These are phyloP conservation scores for Omphalotus guepiniiformis DNA, from an alignment of 768 basidiomycete species.

Conservation along the genomic window DNA sequence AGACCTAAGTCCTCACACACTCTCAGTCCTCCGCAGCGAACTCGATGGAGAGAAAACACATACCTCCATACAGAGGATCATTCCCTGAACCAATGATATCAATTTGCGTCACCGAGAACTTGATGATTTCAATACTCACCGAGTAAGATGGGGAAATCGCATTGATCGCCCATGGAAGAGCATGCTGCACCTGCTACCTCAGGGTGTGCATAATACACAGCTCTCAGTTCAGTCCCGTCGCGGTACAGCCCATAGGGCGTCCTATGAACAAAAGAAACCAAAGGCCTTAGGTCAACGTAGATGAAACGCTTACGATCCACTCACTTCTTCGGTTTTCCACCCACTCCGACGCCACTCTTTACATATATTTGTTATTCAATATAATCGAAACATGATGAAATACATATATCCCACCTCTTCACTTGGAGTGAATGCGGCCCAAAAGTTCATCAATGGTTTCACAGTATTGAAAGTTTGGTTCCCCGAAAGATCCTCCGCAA, in stretches of 20 bases:
- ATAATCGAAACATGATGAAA: neutral
- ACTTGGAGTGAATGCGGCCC: conserved; percentile 76
- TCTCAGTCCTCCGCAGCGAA: neutral
- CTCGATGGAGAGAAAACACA: conserved; percentile 15
- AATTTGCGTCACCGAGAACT: neutral
- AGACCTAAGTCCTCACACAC: conserved; percentile 44
- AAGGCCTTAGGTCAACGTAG: neutral
- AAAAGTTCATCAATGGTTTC: conserved; percentile 73
- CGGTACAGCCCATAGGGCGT: conserved; percentile 76
- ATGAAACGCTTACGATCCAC: neutral
- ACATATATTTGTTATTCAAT: neutral
- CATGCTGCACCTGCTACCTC: conserved; percentile 69
- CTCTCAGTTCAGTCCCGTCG: conserved; percentile 73
- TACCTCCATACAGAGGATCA: conserved; percentile 77
- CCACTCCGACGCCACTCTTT: conserved; percentile 69
- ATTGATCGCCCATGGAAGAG: conserved; percentile 53
- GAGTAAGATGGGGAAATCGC: conserved; percentile 72
- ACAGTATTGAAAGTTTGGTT: conserved; percentile 79
- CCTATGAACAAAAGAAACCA: conserved; percentile 29
- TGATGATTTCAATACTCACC: conserved; percentile 34
- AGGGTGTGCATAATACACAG: conserved; percentile 64
- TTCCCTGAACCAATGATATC: conserved; percentile 44
- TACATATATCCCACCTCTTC: conserved; percentile 45
- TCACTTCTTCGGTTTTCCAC: conserved; percentile 68
- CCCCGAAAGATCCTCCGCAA: conserved; percentile 64